A percentile compares a stretch with the other conserved stretches of the same genome.
phyloP scores from a whole-genome alignment of 805 yeast genomes.

The Schwanniomyces pseudopolymorphus region DNA sequence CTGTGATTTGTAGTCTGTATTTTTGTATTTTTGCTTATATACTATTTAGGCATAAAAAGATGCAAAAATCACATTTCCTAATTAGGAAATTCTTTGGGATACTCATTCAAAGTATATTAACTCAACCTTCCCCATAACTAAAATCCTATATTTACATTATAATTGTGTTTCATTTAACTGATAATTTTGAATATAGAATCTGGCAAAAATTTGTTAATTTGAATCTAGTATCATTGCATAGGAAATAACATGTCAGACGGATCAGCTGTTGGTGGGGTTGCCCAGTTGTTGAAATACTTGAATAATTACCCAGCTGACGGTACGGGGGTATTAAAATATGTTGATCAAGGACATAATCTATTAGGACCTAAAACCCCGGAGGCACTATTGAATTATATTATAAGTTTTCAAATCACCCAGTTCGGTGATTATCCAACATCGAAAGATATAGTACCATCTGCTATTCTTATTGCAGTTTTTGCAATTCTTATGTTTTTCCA shows the following conservation, averaged over 20 bases:
- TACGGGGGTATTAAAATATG: conserved; percentile 25
- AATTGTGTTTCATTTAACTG: not conserved
- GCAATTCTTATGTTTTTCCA: conserved; percentile 49
- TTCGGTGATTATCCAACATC: conserved; percentile 62
- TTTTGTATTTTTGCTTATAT: not conserved
- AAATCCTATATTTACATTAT: not conserved
- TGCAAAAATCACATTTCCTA: conserved; percentile 1
- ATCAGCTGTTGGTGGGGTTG: conserved; percentile 27
- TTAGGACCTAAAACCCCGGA: conserved; percentile 34
- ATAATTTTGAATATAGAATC: not conserved
- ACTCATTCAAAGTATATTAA: not conserved
- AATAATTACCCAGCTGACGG: conserved; percentile 27
- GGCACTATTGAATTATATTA: conserved; percentile 34
- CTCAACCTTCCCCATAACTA: not conserved
- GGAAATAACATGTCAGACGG: conserved; percentile 3
- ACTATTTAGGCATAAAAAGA: not conserved
- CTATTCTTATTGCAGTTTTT: conserved; percentile 56
- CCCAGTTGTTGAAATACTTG: conserved; percentile 19
- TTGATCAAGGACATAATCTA: conserved; percentile 25
- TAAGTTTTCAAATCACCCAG: conserved; percentile 43
- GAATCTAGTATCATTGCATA: not conserved
- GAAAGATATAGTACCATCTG: conserved; percentile 58
- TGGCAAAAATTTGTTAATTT: not conserved
- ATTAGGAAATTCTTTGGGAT: not conserved
- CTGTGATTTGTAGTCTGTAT: not conserved